Conservation (phyloP, 2,329 filamentous ascomycete genomes). For the Colletotrichum shisoi region DNA sequence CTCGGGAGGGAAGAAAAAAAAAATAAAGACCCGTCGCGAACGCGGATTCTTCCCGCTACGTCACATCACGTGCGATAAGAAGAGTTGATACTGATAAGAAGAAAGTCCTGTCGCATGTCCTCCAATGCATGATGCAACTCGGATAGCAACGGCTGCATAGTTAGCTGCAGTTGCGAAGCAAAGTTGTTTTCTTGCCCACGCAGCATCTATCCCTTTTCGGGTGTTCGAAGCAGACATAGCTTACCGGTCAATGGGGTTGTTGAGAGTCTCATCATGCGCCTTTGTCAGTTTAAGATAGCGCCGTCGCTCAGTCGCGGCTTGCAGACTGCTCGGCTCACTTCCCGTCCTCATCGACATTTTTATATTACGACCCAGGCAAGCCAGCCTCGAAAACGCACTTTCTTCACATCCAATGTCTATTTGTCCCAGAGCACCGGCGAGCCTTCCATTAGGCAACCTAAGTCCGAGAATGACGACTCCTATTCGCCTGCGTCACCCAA, state of each 20-base stretch:
- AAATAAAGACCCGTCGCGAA: conserved; percentile 2
- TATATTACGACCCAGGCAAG: conserved; percentile 56
- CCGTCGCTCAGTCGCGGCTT: conserved; percentile 34
- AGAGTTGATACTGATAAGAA: conserved; percentile 2
- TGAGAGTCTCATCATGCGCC: conserved; percentile 30
- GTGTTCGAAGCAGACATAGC: not conserved
- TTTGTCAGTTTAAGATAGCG: conserved; percentile 30
- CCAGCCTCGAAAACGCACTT: conserved; percentile 65
- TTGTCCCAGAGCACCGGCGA: conserved; percentile 55
- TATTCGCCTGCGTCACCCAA: conserved; percentile 45
- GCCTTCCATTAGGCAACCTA: conserved; percentile 39
- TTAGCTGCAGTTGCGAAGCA: not conserved
- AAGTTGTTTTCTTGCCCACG: not conserved
- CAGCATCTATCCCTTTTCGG: not conserved
- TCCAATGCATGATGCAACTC: not conserved
- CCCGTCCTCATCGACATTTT: conserved; percentile 50
- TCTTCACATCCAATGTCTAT: conserved; percentile 72
- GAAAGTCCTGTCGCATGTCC: not conserved
- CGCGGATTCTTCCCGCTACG: conserved; percentile 9
- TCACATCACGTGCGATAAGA: conserved; percentile 29
- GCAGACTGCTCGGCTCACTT: conserved; percentile 18
- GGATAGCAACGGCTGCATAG: conserved; percentile 9
- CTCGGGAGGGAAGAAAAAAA: no score
- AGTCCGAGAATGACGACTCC: conserved; percentile 17
- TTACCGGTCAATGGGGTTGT: conserved; percentile 25